Base-by-base conservation (phyloP, 805 yeast species). In the Cyberlindnera sargentensis region DNA sequence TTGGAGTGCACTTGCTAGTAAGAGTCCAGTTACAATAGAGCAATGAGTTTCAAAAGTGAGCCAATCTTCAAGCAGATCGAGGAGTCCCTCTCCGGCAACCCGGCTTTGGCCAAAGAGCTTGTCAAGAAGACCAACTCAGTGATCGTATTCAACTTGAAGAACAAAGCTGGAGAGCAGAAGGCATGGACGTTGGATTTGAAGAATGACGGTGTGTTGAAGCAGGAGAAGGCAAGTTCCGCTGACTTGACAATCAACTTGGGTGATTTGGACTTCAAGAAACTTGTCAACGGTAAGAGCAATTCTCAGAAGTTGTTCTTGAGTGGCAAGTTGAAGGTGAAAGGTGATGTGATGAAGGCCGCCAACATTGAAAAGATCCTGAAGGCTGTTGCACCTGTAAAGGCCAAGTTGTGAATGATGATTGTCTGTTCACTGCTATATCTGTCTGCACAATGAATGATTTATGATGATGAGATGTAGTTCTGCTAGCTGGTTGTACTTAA, bases 301-400 rank as follows among this genome's bases (percentile, higher is more conserved):
- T 87, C 95, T 38, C 95, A 87, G 66, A 82, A 80, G 68, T 74
- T 87, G 58, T 87, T 85, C 65, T 77, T 87, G 84, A 68, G 75
- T 55, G 95, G 96, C 35, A 83, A 82, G 65, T 76, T 87, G 64
- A 86, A 85, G 73, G 81, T 87, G 51, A 84, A 82, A 72, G 95
- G 95, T 52, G 85, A 88, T 69, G 82, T 87, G 68, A 84, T 84
- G 90, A 87, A 87, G 73, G 95, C 95, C 43, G 77, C 90, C 37
- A 76, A 78, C 47, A 76, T 84, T 47, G 91, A 84, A 65, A 67
- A 73, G 39, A 76, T 84, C 40, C 73, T 84, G 66, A 80, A 80
- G 71, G 61, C 67, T 45, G 74, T 75, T 5, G 55, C 51, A 25
- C 73, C 74, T 20, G 57, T 61, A 26, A 66, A 67, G 61, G 61